Percentiles rank a stretch among this genome's conserved stretches.
phyloP scores from a whole-genome alignment of 495 filamentous ascomycete species.

The Trichoderma parareesei region DNA sequence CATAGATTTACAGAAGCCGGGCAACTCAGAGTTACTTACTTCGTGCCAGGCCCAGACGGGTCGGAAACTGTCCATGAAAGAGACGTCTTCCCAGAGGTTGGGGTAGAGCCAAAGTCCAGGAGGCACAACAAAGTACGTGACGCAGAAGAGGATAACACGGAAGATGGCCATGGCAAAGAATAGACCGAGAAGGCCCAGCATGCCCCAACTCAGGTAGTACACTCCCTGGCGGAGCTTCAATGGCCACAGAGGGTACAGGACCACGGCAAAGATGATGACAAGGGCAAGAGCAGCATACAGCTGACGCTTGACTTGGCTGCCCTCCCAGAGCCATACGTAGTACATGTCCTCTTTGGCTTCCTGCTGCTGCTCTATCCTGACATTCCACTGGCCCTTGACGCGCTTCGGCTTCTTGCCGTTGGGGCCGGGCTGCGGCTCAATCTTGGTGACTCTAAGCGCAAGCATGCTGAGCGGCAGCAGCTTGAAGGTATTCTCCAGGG shows the following conservation, averaged over 20 bases:
- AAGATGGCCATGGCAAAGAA: constrained; percentile 99
- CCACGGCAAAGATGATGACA: constrained; percentile 70
- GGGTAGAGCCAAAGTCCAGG: constrained; percentile 97
- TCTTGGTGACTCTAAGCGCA: constrained; percentile 80
- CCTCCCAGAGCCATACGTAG: constrained; percentile 96
- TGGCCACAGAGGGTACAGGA: constrained; percentile 97
- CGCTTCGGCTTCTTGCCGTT: constrained; percentile 74
- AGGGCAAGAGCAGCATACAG: constrained; percentile 80
- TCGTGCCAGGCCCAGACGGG: constrained; percentile 98
- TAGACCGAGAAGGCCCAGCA: constrained; percentile 81
- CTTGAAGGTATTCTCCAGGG: constrained; percentile 89
- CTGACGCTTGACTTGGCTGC: constrained; percentile 86
- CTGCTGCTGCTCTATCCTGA: constrained; percentile 94
- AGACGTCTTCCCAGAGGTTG: constrained; percentile 97
- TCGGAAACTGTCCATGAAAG: constrained; percentile 95
- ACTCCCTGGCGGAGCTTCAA: constrained; percentile 83
- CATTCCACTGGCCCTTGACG: constrained; percentile 92
- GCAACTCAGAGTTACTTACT: constrained; percentile 43
- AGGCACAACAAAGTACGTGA: constrained; percentile 76
- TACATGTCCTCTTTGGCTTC: constrained; percentile 84
- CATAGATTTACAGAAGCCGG: no score
- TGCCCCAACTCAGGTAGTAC: constrained; percentile 95
- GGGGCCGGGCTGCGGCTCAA: constrained; percentile 68
- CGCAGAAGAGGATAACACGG: constrained; percentile 86
- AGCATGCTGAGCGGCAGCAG: constrained; percentile 92